Evolutionary conservation across 345 rosid species (phyloP).

Genomic region (Eucalyptus leucophloia): DNA sequence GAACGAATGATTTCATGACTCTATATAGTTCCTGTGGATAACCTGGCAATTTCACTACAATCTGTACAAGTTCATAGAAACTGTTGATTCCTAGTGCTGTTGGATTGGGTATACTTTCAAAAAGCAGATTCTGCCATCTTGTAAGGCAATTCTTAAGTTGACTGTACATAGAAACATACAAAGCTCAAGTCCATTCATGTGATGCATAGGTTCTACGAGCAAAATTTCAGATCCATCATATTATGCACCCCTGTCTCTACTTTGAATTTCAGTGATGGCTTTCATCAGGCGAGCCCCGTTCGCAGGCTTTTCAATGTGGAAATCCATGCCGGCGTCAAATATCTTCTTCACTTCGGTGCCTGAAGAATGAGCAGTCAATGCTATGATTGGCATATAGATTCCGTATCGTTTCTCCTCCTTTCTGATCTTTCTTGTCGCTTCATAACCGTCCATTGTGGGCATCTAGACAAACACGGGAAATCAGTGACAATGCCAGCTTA

Average conservation of each 20-base stretch:
- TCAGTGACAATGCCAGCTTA: not conserved
- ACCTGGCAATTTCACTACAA: not conserved
- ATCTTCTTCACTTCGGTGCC: constrained; percentile 19
- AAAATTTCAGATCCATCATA: not conserved
- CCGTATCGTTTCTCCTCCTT: constrained; percentile 31
- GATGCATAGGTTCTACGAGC: not conserved
- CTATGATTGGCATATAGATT: constrained; percentile 57
- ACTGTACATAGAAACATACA: not conserved
- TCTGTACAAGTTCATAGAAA: not conserved
- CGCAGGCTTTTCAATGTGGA: constrained; percentile 30
- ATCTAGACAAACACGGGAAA: constrained; percentile 21
- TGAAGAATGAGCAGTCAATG: constrained; percentile 43
- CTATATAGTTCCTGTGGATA: not conserved
- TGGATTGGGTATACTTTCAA: not conserved
- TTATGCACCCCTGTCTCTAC: not conserved
- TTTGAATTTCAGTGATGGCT: not conserved
- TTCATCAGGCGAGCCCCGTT: constrained; percentile 8
- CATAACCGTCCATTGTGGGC: constrained; percentile 64
- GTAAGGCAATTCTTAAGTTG: not conserved
- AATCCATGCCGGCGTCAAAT: constrained; percentile 53
- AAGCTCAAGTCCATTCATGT: not conserved
- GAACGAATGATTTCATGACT: not conserved
- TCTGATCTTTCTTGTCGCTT: constrained; percentile 53
- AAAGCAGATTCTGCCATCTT: not conserved
- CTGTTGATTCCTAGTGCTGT: not conserved